A percentile compares a stretch with the other conserved stretches of the same genome.
phyloP scores from a whole-genome alignment of 768 basidiomycete species.

The Daedaleopsis nitida region DNA sequence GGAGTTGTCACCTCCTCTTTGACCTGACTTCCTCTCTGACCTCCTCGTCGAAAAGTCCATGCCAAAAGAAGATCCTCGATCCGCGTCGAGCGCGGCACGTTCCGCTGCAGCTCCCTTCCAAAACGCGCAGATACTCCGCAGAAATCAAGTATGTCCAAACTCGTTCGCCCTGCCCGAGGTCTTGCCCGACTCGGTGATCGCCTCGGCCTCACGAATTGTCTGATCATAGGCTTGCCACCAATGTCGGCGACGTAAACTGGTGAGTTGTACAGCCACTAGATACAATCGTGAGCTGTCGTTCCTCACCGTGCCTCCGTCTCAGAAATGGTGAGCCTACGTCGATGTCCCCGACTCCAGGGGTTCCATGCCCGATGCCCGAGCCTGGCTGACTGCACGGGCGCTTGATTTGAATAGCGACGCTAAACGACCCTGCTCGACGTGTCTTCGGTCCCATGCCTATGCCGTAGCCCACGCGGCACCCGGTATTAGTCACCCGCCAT shows the following conservation, averaged over 20 bases:
- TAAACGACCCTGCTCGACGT: constrained; percentile 72
- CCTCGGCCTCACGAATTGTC: not conserved
- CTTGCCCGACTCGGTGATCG: not conserved
- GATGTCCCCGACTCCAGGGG: not conserved
- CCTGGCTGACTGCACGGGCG: constrained; percentile 11
- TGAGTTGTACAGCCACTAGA: constrained; percentile 18
- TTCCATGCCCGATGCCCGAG: constrained; percentile 25
- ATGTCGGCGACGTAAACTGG: constrained; percentile 72
- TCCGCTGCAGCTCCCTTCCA: constrained; percentile 11
- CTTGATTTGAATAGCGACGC: constrained; percentile 54
- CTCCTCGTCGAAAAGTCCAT: constrained; percentile 7
- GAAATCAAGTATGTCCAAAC: constrained; percentile 34
- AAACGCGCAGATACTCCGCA: constrained; percentile 25
- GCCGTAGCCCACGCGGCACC: constrained; percentile 62
- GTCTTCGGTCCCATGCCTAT: constrained; percentile 74
- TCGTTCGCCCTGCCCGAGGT: not conserved
- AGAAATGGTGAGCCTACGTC: constrained; percentile 56
- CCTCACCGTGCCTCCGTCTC: too few species aligned
- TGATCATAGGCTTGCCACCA: constrained; percentile 43
- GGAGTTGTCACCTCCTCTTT: not conserved
- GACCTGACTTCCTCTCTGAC: not conserved
- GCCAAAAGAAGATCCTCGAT: constrained; percentile 18
- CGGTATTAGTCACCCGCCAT: constrained; percentile 52
- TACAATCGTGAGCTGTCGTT: too few species aligned
- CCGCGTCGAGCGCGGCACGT: constrained; percentile 7